phyloP scores from a whole-genome alignment of 2,329 filamentous ascomycete genomes.

The Setomelanomma holmii region DNA sequence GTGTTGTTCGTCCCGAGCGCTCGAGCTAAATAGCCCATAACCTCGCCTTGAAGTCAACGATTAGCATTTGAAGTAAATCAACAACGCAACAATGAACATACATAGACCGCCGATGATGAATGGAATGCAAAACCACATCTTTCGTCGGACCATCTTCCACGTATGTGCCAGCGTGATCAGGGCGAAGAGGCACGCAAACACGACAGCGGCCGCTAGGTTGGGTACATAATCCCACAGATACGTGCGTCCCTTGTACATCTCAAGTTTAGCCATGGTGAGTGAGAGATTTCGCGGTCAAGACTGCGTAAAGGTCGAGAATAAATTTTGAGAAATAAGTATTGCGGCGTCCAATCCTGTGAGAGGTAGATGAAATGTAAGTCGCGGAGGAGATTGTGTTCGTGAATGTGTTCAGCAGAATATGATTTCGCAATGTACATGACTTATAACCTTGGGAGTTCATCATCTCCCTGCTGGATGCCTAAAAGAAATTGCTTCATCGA shows the following conservation, averaged over 20 bases:
- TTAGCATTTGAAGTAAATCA: not conserved
- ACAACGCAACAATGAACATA: slow-evolving; percentile 44
- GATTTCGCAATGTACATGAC: not conserved
- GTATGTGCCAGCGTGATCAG: slow-evolving; percentile 50
- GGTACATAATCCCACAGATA: slow-evolving; percentile 49
- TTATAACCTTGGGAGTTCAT: no score
- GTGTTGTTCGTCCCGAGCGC: slow-evolving; percentile 44
- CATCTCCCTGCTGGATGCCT: no score
- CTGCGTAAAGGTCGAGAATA: no score
- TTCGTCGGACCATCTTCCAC: slow-evolving; percentile 49
- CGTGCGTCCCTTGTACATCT: slow-evolving; percentile 13
- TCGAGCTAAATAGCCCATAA: slow-evolving; percentile 59
- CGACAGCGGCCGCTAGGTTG: slow-evolving; percentile 53
- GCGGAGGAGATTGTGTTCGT: not conserved
- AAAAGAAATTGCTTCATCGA: no score
- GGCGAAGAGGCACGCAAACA: slow-evolving; percentile 57
- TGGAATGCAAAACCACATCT: slow-evolving; percentile 56
- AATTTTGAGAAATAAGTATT: no score
- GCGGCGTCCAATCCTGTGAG: not conserved
- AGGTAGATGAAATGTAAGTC: not conserved
- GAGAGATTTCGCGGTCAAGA: no score
- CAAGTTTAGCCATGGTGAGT: slow-evolving; percentile 11
- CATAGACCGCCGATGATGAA: slow-evolving; percentile 57
- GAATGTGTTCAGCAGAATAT: not conserved
- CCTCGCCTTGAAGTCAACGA: slow-evolving; percentile 52